Base-by-base conservation (phyloP, 169 alveolate genomes). In the Plasmodium gaboni region DNA sequence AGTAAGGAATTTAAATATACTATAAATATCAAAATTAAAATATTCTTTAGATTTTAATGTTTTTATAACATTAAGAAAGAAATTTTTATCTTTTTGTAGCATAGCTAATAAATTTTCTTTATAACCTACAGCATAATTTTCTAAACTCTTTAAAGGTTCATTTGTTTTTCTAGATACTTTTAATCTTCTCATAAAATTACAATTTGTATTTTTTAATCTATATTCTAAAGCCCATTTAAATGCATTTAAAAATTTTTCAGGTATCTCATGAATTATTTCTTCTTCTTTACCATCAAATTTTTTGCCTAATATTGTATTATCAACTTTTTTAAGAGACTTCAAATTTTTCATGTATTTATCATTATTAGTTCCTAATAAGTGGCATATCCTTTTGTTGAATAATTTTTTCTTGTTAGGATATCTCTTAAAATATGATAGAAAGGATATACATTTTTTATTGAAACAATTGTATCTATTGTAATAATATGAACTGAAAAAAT, bases 141-240 rank as follows among this genome's bases (percentile, higher is more conserved):
- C 78, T 28, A 59, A 28, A 38, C 38, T 10, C 60, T 86, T 71
- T 65, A 86, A 67, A 15, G 59, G 59, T 86, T 70, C 87, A 28
- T 86, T 86, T 44, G 70, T 86, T 86, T 69, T 71, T 86, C 72
- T 71, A 19, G 92, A 73, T 32, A 86, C 42, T 38, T 86, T 86
- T 22, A 12, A n/a, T 86, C 60, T 60, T 44, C 92, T 86, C 28
- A 26, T 59, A 86, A 70, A 86, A 46, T 86, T 86, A 86, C 92
- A 71, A 65, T 86, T 86, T 60, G 61, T 70, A 55, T 86, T 86
- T 86, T 71, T 69, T 70, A 86, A 60, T 19, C 44, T 22, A 86
- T 15, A 86, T 86, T 86, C 78, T 70, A 86, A 48, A n/a, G 92
- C 92, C 92, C 92, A 86, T 42, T 86, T 86, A 32, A 86, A 70